Conservation (phyloP, 78 protist genomes). For the Capsaspora owczarzaki region DNA sequence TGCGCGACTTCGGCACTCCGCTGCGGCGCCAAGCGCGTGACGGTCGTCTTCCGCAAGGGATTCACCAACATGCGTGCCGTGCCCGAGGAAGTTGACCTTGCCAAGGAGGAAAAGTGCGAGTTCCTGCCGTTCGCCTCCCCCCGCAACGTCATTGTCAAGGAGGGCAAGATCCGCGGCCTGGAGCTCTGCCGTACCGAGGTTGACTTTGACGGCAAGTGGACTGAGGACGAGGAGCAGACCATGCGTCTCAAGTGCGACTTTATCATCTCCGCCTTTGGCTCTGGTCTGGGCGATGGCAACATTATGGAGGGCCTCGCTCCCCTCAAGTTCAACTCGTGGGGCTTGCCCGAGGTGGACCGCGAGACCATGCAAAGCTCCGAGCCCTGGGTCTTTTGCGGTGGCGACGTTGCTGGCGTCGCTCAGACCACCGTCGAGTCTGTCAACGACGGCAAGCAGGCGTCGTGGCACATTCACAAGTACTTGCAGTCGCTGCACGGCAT, state of each 20-base stretch:
- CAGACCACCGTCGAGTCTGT: constrained; percentile 89
- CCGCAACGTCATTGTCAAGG: constrained; percentile 15
- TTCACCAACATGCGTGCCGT: constrained; percentile 79
- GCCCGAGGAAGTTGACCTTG: constrained; percentile 80
- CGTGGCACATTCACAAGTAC: constrained; percentile 81
- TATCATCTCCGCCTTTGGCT: constrained; percentile 88
- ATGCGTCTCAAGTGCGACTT: constrained; percentile 70
- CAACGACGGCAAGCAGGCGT: constrained; percentile 89
- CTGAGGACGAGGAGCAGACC: constrained; percentile 65
- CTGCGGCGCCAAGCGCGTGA: constrained; percentile 82
- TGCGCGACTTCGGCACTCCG: constrained; percentile 91
- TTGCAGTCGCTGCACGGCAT: constrained; percentile 61
- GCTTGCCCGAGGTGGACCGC: constrained; percentile 57
- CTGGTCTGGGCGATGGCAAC: constrained; percentile 25
- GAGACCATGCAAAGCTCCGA: constrained; percentile 44
- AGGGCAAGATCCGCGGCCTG: constrained; percentile 56
- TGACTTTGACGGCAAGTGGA: constrained; percentile 68
- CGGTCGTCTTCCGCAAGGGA: constrained; percentile 69
- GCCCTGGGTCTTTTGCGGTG: constrained; percentile 79
- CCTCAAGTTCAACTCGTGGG: constrained; percentile 50
- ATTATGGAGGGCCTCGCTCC: constrained; percentile 43
- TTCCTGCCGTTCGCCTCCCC: constrained; percentile 70
- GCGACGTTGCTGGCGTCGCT: constrained; percentile 68
- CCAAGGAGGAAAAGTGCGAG: constrained; percentile 67
- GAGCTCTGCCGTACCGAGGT: constrained; percentile 69